Percentiles rank a stretch among this genome's conserved stretches.
These are phyloP conservation scores for Tremella mesenterica DNA, from an alignment of 768 basidiomycete species.

Conservation along the genomic window DNA sequence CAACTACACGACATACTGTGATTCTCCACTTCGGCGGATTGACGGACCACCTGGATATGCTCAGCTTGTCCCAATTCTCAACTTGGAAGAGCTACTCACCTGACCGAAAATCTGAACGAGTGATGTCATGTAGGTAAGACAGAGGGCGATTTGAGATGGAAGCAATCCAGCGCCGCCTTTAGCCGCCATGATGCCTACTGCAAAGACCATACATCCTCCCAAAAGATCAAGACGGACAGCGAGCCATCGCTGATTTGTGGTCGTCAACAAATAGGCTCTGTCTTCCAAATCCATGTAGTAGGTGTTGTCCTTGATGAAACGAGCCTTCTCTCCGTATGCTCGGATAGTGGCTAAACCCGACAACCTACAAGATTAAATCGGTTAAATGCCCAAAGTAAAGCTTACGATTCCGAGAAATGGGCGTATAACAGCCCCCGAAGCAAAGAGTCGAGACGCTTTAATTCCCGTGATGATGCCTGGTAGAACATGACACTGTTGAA, in stretches of 20 bases:
- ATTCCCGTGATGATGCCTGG: slow-evolving; percentile 70
- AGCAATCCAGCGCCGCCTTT: slow-evolving; percentile 63
- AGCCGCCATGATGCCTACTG: slow-evolving; percentile 64
- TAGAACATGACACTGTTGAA: slow-evolving; percentile 63
- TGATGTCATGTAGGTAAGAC: slow-evolving; percentile 51
- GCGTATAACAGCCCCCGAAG: slow-evolving; percentile 78
- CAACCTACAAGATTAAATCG: slow-evolving; percentile 48
- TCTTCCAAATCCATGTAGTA: slow-evolving; percentile 81
- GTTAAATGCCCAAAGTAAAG: slow-evolving; percentile 22
- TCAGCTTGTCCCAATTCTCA: neutral
- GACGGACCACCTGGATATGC: slow-evolving; percentile 22
- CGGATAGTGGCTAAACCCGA: slow-evolving; percentile 56
- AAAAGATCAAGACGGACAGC: slow-evolving; percentile 82
- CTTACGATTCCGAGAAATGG: slow-evolving; percentile 77
- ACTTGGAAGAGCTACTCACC: slow-evolving; percentile 11
- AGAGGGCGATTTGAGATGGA: slow-evolving; percentile 68
- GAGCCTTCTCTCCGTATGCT: slow-evolving; percentile 67
- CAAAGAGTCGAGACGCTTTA: slow-evolving; percentile 64
- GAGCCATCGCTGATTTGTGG: slow-evolving; percentile 68
- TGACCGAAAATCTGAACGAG: slow-evolving; percentile 37
- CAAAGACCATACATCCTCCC: slow-evolving; percentile 51
- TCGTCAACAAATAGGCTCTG: slow-evolving; percentile 68
- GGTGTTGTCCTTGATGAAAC: slow-evolving; percentile 68
- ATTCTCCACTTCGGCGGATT: slow-evolving; percentile 66
- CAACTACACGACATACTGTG: slow-evolving; percentile 48